A percentile compares a stretch with the other conserved stretches of the same genome.
phyloP scores from a whole-genome alignment of 2,329 filamentous ascomycete species.

The Clonostachys solani region DNA sequence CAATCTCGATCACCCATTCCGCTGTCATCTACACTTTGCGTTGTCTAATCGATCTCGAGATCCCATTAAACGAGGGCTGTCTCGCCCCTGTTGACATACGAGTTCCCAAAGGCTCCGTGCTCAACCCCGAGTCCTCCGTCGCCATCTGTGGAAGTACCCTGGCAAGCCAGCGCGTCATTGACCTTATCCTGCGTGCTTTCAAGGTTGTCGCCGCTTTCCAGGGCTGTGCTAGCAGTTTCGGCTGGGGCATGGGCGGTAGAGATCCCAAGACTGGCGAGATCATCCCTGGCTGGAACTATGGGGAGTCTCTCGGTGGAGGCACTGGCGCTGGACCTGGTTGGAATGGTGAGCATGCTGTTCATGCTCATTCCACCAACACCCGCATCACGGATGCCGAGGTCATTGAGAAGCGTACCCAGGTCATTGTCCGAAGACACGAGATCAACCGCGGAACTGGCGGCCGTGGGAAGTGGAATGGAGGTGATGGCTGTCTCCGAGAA shows the following conservation, averaged over 20 bases:
- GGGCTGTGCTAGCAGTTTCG: constrained; percentile 24
- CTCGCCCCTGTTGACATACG: constrained; percentile 23
- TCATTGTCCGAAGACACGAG: constrained; percentile 21
- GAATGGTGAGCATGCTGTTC: constrained; percentile 18
- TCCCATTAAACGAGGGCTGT: constrained; percentile 33
- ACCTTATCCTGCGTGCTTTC: constrained; percentile 23
- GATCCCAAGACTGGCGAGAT: constrained; percentile 15
- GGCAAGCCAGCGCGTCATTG: constrained; percentile 24
- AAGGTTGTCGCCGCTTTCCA: constrained; percentile 15
- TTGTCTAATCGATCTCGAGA: constrained; percentile 24
- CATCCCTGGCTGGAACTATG: constrained; percentile 16
- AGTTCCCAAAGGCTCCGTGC: constrained; percentile 22
- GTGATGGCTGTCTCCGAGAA: constrained; percentile 25
- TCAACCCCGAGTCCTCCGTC: constrained; percentile 22
- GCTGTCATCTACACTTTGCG: constrained; percentile 32
- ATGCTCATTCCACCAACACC: constrained; percentile 24
- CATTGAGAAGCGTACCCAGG: constrained; percentile 26
- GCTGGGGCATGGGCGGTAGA: constrained; percentile 25
- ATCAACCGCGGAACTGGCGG: constrained; percentile 22
- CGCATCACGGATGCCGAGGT: constrained; percentile 23
- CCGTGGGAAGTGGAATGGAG: constrained; percentile 18
- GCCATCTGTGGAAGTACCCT: constrained; percentile 57
- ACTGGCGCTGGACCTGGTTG: constrained; percentile 20
- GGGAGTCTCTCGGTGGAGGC: constrained; percentile 25
- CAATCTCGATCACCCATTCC: constrained; percentile 27